Conservation (phyloP, 768 basidiomycete species). For the Boletus rufocinnamomeus region DNA sequence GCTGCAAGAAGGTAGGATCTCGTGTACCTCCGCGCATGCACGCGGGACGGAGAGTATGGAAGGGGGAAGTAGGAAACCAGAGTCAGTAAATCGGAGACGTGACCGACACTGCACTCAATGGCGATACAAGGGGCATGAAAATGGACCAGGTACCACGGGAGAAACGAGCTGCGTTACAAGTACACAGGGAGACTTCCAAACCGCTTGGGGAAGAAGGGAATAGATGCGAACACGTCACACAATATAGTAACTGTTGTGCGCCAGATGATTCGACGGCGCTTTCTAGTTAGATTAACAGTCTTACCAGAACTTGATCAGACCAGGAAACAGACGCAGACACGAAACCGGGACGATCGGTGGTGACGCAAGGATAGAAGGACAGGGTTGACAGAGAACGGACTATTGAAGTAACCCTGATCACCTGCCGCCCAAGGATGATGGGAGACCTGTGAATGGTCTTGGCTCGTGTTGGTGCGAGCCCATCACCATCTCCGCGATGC, state of each 20-base stretch:
- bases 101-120: constrained; percentile 9
- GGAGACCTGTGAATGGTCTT: not conserved
- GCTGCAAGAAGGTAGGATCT: constrained; percentile 26
- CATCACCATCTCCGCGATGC: not conserved
- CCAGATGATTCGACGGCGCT: constrained; percentile 7
- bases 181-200: constrained; percentile 3
- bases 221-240: constrained; percentile 12
- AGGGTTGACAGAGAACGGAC: constrained; percentile 20
- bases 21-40: constrained; percentile 25
- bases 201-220: constrained; percentile 6
- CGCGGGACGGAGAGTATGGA: constrained; percentile 23
- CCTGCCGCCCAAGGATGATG: not conserved
- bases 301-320: constrained; percentile 14
- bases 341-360: constrained; percentile 13
- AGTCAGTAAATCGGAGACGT: constrained; percentile 13
- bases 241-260: constrained; percentile 11
- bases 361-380: constrained; percentile 10
- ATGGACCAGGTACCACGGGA: constrained; percentile 2
- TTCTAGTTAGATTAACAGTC: constrained; percentile 16
- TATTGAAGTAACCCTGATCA: constrained; percentile 11
- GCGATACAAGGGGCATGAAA: constrained; percentile 18
- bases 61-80: constrained; percentile 20
- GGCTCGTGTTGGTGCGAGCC: not conserved
- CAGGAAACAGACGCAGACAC: not conserved
- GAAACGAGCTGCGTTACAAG: constrained; percentile 10